A percentile compares a stretch with the other conserved stretches of the same genome.
These are phyloP conservation scores for Dryas drummondii DNA, from an alignment of 306 rosid species.

Conservation along the genomic window DNA sequence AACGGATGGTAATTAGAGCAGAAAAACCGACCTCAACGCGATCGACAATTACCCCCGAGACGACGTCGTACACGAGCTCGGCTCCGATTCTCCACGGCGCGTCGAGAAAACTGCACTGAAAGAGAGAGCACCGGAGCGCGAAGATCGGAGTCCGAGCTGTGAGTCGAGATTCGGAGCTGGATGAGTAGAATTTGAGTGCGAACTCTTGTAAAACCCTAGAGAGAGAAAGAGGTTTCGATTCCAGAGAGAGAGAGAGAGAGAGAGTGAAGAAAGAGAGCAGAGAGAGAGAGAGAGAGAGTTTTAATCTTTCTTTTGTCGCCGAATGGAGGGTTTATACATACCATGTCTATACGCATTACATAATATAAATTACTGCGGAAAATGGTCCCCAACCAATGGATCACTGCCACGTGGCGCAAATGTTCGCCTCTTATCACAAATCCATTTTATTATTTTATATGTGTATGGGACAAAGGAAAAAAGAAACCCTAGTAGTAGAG, in stretches of 20 bases:
- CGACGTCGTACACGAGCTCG: constrained; percentile 17
- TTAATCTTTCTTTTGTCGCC: constrained; percentile 44
- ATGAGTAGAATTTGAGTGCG: constrained; percentile 53
- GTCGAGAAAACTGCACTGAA: constrained; percentile 20
- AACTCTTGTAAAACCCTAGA: constrained; percentile 71
- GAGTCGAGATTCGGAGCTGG: constrained; percentile 40
- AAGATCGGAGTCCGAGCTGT: constrained; percentile 23
- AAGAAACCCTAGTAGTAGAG: constrained; percentile 68
- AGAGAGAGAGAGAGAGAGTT: constrained; percentile 33
- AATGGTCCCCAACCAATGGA: constrained; percentile 20
- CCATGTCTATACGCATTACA: constrained; percentile 33
- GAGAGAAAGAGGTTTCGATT: constrained; percentile 43
- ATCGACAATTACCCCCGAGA: constrained; percentile 5
- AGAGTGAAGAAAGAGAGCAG: constrained; percentile 25
- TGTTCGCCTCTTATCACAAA: constrained; percentile 59
- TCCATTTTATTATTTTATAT: constrained; percentile 29
- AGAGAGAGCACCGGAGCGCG: constrained; percentile 28
- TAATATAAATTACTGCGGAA: constrained; percentile 11
- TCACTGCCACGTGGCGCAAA: constrained; percentile 27
- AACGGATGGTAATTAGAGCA: background rate
- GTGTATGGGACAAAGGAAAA: constrained; percentile 9
- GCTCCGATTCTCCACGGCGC: constrained; percentile 57
- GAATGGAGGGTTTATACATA: constrained; percentile 36
- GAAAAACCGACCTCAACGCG: constrained; percentile 23
- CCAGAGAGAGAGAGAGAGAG: constrained; percentile 52